Base-by-base conservation (phyloP, 1,139 yeast genomes). In the Lodderomyces theae region DNA sequence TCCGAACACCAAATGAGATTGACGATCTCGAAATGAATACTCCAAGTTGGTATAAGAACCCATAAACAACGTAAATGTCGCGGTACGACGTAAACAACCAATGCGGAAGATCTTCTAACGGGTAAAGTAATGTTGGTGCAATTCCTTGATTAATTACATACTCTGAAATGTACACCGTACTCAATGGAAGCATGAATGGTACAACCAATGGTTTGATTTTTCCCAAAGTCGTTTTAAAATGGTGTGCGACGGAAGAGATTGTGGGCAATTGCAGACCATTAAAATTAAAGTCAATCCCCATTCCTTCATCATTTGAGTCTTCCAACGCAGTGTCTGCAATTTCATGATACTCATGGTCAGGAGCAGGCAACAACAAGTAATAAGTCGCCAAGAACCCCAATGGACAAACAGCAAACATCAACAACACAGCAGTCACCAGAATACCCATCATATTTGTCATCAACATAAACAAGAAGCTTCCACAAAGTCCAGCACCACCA, bases 1-100 rank as follows among this genome's bases (percentile, higher is more conserved):
- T 63, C 37, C 95, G 64, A 26, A 86, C 53, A 2, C 74, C 74
- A 44, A 82, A 71, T 6, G 80, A 71, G 1, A 87, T 81, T 1
- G 96, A 86, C 0, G 97, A 86, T 42, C 97, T 69, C 2, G 97
- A 88, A 1, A 92, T 74, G 53, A 90, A 88, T 0, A 92, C 98
- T 6, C 98, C 98, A 6, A 88, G 60, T 58, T 92, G 97, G 56
- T 92, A 92, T 2, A 90, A 60, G 5, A 95, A 85, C n/a, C 96
- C 95, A 56, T 92, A 92, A 0, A 89, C 82, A 17, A 92, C 97
- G 58, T 92, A 92, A 7, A 87, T 84, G 52, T 92, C 98, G 47
- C 97, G 72, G 58, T 78, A 87, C 16, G 77, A 67, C 3, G 68
- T 57, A 55, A 89, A 86, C 8, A 71, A 50, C 74, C 75, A 71